phyloP scores from a whole-genome alignment of 2,329 filamentous ascomycete species.

The Plenodomus lindquistii region DNA sequence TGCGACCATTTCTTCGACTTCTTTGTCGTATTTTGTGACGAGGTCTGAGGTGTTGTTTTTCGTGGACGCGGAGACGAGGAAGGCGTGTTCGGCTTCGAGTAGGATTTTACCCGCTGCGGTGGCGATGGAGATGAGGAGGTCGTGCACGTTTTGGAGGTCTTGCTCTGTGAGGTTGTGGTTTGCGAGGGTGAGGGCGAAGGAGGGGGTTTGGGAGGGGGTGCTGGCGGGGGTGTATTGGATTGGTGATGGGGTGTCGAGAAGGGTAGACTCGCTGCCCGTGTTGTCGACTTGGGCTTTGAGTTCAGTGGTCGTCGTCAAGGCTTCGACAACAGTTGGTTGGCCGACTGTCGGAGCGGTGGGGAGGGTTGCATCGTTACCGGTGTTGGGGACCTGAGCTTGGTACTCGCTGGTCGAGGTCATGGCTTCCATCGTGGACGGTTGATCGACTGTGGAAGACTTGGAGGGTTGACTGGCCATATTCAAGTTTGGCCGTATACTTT shows the following conservation, averaged over 20 bases:
- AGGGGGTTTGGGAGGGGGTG: slow-evolving; percentile 10
- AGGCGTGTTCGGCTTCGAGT: slow-evolving; percentile 33
- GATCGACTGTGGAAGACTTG: no score
- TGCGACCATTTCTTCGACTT: slow-evolving; percentile 57
- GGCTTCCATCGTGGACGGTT: no score
- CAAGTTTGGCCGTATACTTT: no score
- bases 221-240: neutral
- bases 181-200: slow-evolving; percentile 15
- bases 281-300: neutral
- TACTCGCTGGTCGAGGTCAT: no score
- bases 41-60: slow-evolving; percentile 54
- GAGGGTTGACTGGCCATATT: no score
- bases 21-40: slow-evolving; percentile 60
- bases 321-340: neutral
- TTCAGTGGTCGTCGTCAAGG: neutral
- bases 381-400: no score
- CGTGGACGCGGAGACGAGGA: slow-evolving; percentile 19
- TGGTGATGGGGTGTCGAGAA: slow-evolving; percentile 7
- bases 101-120: slow-evolving; percentile 38
- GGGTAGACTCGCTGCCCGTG: slow-evolving; percentile 5
- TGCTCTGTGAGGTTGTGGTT: slow-evolving; percentile 19
- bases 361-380: no score
- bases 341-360: no score
- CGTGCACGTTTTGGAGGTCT: slow-evolving; percentile 18
- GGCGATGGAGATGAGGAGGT: slow-evolving; percentile 30